Base-by-base conservation (phyloP, 1,284 basidiomycete species). In the Trametes pubescens region DNA sequence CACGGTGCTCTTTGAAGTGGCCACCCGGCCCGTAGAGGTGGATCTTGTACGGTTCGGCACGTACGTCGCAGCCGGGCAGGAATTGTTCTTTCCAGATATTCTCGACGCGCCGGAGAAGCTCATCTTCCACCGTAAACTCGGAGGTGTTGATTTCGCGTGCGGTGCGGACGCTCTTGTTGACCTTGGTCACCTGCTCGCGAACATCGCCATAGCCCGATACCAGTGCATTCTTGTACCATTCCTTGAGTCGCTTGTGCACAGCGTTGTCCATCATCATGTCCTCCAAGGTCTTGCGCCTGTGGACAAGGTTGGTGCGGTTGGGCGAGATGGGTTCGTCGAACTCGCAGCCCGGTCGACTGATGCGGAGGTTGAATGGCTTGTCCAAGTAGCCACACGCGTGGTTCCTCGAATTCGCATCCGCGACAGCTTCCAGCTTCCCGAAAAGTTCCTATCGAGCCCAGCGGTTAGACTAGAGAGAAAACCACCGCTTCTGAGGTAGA, bases 1-100 rank as follows among this genome's bases (percentile, higher is more conserved):
- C 75, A 5, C 72, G 71, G 53, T 77, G 76, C 14, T 64, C 16
- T 47, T 68, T 64, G 67, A 77, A 77, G 53, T 75, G 72, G 5
- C 72, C 76, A 10, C 68, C 69, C 9, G 47, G 47, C 3, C 47
- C 47, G 14, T 48, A 48, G 10, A 48, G 24, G 24, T 48, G 47
- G 24, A 48, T 48, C 24, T 48, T 48, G 24, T 48, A 48, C 13
- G 47, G 47, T 24, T 48, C 24, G 5, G 47, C 47, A 24, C 47
- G 47, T 11, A 48, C 47, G 7, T 21, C 22, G 54, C 16, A 13
- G 49, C 26, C 44, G 5, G 72, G 70, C 22, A 68, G 55, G 62
- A 76, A 75, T 35, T 66, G 29, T 24, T 65, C 47, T n/a, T 32
- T 53, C 75, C 75, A 76, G 9, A 64, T 29, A 1, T 40, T 40